Base-by-base conservation (phyloP, 371 early-diverging fungal species). In the Mycotypha africana region DNA sequence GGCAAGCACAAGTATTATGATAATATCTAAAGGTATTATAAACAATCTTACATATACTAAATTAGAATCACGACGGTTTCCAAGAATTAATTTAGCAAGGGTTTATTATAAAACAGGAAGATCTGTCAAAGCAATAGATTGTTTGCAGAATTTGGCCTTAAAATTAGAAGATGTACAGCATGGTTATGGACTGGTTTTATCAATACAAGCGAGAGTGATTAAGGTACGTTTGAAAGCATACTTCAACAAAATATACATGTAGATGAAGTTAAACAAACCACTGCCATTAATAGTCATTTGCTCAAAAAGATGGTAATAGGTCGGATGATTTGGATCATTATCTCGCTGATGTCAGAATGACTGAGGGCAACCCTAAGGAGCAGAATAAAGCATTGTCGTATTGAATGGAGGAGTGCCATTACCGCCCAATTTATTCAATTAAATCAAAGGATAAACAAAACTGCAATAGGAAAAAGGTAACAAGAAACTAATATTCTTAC, bases 381-480 rank as follows among this genome's bases (percentile, higher is more conserved):
- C 61, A 63, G 20, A 49, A 62, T 33, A 81, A 76, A 22, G 76
- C 81, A 50, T 59, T 82, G 41, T 58, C 62, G 8, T 65, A 64
- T 45, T 88, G 88, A 86, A 49, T 79, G 7, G 85, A 88, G 42
- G 79, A 80, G 34, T 80, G 82, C 22, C 63, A 86, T 46, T 86
- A 85, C 51, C 74, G 82, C 23, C 69, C 71, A 5, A 62, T 79
- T 4, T 53, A 85, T n/a, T n/a, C n/a, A n/a, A n/a, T n/a, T n/a
- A n/a, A n/a, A n/a, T n/a, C n/a, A n/a, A n/a, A n/a, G n/a, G n/a
- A n/a, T n/a, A n/a, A n/a, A n/a, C n/a, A n/a, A n/a, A n/a, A n/a
- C n/a, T n/a, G n/a, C n/a, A n/a, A n/a, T n/a, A n/a, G n/a, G n/a
- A n/a, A n/a, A n/a, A n/a, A n/a, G n/a, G n/a, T n/a, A n/a, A n/a